Conservation (phyloP, 495 filamentous ascomycete genomes). For the Alectoria sarmentosa region DNA sequence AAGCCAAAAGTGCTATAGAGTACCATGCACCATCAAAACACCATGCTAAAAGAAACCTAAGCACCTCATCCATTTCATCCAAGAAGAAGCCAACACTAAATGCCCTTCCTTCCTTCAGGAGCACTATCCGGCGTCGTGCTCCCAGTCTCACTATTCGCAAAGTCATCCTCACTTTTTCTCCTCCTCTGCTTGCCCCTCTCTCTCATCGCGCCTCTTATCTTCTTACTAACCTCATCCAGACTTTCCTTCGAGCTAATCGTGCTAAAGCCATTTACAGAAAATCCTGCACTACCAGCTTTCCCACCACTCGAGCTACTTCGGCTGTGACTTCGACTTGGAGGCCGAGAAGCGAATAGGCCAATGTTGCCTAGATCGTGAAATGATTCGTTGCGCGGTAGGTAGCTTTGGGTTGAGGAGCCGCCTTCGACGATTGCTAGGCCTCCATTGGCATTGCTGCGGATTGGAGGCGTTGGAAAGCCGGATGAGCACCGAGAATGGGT, state of each 20-base stretch:
- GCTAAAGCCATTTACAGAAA: slow-evolving; percentile 66
- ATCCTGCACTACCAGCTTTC: slow-evolving; percentile 50
- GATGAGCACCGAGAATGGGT: slow-evolving; percentile 19
- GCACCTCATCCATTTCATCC: neutral
- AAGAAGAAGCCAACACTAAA: slow-evolving; percentile 18
- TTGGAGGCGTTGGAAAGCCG: slow-evolving; percentile 14
- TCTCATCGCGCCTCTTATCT: slow-evolving; percentile 81
- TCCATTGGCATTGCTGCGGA: slow-evolving; percentile 16
- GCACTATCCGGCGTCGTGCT: slow-evolving; percentile 38
- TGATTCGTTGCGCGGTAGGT: slow-evolving; percentile 81
- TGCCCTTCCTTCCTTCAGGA: slow-evolving; percentile 37
- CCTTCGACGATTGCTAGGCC: slow-evolving; percentile 27
- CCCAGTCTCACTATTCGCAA: slow-evolving; percentile 37
- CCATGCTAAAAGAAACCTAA: slow-evolving; percentile 2
- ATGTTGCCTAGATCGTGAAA: slow-evolving; percentile 82
- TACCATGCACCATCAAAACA: neutral
- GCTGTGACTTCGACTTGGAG: slow-evolving; percentile 61
- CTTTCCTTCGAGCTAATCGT: slow-evolving; percentile 61
- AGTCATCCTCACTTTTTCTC: slow-evolving; percentile 51
- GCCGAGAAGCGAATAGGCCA: slow-evolving; percentile 82
- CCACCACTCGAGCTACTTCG: slow-evolving; percentile 58
- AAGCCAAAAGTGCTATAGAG: neutral
- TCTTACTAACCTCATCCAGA: slow-evolving; percentile 75
- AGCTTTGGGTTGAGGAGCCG: slow-evolving; percentile 35
- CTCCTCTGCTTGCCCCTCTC: slow-evolving; percentile 70